phyloP scores from a whole-genome alignment of 495 filamentous ascomycete species.

The Melanomma pulvis-pyrius region DNA sequence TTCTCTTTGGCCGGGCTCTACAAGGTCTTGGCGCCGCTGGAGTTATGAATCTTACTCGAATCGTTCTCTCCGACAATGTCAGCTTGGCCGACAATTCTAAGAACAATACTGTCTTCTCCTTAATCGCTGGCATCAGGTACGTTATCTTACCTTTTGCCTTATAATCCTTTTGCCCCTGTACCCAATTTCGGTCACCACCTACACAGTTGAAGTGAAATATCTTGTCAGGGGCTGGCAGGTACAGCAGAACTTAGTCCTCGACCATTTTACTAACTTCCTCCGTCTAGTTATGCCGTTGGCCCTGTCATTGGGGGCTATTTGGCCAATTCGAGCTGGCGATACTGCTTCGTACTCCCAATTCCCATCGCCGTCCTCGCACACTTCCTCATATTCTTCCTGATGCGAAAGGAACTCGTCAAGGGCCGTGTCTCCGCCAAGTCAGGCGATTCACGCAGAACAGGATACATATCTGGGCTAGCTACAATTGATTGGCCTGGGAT shows the following conservation, averaged over 20 bases:
- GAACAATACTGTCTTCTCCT: constrained; percentile 60
- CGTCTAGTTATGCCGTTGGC: constrained; percentile 46
- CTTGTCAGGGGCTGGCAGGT: background rate
- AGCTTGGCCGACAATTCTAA: constrained; percentile 58
- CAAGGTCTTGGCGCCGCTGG: constrained; percentile 61
- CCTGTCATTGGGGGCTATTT: constrained; percentile 57
- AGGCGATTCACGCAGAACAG: constrained; percentile 18
- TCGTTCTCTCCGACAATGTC: constrained; percentile 61
- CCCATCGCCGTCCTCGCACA: constrained; percentile 51
- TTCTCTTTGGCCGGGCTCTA: constrained; percentile 60
- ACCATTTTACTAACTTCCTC: background rate
- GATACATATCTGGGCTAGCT: constrained; percentile 47
- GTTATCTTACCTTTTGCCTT: constrained; percentile 3
- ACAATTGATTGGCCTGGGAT: constrained; percentile 60
- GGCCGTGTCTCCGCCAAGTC: constrained; percentile 9
- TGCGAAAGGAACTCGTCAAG: constrained; percentile 49
- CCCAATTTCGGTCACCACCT: background rate
- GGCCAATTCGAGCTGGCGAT: constrained; percentile 56
- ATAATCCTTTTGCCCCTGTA: background rate
- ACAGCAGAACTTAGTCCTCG: background rate
- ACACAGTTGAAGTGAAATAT: background rate
- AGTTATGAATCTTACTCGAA: constrained; percentile 55
- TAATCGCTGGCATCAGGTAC: constrained; percentile 56
- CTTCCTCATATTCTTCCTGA: constrained; percentile 48
- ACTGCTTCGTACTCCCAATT: constrained; percentile 62